Conservation (phyloP, 1,139 yeast species). For the Blastobotrys malaysiensis region DNA sequence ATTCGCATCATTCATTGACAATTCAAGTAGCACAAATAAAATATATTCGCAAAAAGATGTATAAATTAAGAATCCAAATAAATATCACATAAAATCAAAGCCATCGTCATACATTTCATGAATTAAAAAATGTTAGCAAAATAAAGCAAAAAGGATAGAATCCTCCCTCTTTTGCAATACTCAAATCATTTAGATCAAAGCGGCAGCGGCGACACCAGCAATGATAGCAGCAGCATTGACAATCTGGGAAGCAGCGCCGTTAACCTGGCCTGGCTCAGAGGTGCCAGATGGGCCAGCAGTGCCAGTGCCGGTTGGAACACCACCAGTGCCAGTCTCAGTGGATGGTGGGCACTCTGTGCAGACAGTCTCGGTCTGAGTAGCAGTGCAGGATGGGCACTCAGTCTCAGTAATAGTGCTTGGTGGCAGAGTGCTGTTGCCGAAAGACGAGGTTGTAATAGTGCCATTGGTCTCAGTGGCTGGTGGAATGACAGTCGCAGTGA, state of each 20-base stretch:
- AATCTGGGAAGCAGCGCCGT: background rate
- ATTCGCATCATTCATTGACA: background rate
- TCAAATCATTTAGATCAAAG: background rate
- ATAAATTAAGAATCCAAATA: background rate
- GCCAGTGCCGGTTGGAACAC: conserved; percentile 5
- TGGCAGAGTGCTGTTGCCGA: conserved; percentile 2
- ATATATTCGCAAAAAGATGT: background rate
- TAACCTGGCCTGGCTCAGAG: conserved; percentile 3
- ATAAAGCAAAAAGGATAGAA: background rate
- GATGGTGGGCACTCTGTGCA: conserved; percentile 2
- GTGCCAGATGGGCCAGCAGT: background rate
- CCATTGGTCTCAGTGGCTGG: background rate
- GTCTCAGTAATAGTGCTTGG: background rate
- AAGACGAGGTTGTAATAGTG: background rate
- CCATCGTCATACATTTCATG: conserved; percentile 1
- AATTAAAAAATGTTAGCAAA: conserved; percentile 1
- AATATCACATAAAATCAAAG: background rate
- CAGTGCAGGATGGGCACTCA: conserved; percentile 4
- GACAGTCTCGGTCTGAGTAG: conserved; percentile 4
- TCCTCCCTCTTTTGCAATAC: background rate
- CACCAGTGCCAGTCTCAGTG: conserved; percentile 6
- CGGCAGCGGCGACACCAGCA: conserved; percentile 9
- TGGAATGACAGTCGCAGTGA: background rate
- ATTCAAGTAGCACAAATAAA: background rate
- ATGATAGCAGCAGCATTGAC: conserved; percentile 2